Evolutionary conservation across 805 yeast species (phyloP), one percentile per base, ranked within the genome.

Genomic region (Kluyveromyces aestuarii): DNA sequence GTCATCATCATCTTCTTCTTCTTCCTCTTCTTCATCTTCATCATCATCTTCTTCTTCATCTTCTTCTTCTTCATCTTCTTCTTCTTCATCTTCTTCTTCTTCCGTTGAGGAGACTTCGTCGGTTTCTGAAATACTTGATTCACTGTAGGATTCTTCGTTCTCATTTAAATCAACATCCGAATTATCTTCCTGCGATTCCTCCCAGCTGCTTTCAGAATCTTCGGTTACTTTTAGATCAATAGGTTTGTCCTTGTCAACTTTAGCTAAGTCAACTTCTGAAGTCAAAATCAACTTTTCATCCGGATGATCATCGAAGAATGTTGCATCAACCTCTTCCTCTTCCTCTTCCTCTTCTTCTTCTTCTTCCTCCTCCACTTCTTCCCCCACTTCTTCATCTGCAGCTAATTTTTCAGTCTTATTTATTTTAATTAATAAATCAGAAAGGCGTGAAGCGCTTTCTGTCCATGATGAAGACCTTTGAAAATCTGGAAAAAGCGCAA

Each of bases 391-490:
- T 30, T 30, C 7, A 8, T 36, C 5, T 45, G 4, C 9, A 11
- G n/a, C 27, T 41, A 9, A 37, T 27, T 17, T 10, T 44, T 30
- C 11, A 46, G 16, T 7, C 44, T 47, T 53, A 19, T 41, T 44
- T 21, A 48, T 52, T 33, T 42, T 46, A 30, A 30, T 8, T 13
- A 52, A 52, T 40, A 18, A 35, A 37, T 46, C 37, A 8, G 40
- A 45, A 43, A 84, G 61, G 13, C 59, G 63, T 2, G 54, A 48
- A 8, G 76, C 66, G 7, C 84, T 75, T 37, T 75, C 81, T 38
- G 61, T 65, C 36, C 75, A 54, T 39, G 55, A 69, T 0, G 45
- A 53, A 9, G 74, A 66, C 46, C 75, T 63, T 37, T 61, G 61
- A 52, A 72, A 68, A 2, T 61, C 60, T 8, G 50, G 47, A 35